Evolutionary conservation across 768 basidiomycete genomes (phyloP).

Genomic region (Auricularia auricula-judae): DNA sequence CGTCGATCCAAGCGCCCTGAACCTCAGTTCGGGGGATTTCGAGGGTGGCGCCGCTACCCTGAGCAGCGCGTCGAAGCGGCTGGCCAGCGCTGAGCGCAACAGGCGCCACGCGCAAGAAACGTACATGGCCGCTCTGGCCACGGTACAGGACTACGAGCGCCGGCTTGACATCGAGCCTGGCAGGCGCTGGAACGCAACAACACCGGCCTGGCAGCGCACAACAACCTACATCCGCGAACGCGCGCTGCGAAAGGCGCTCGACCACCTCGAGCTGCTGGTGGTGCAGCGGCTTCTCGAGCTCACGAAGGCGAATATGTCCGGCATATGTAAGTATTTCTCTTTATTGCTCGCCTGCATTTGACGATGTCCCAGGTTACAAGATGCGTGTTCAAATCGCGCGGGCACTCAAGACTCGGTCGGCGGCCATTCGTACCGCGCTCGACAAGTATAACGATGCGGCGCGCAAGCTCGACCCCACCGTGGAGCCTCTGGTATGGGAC

Average conservation of each 20-base stretch:
- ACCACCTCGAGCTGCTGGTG: conserved; percentile 20
- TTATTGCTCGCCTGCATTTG: background rate
- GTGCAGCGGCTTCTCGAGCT: conserved; percentile 22
- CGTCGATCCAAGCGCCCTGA: background rate
- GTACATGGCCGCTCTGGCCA: background rate
- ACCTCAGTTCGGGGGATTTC: too few relatives aligned
- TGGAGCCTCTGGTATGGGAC: background rate
- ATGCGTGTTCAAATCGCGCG: conserved; percentile 22
- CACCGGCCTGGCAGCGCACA: background rate
- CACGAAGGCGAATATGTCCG: conserved; percentile 15
- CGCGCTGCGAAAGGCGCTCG: conserved; percentile 14
- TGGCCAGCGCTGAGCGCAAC: background rate
- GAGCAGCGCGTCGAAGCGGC: too few relatives aligned
- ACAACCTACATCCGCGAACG: background rate
- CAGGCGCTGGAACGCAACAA: background rate
- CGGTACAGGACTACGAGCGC: background rate
- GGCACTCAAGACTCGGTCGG: conserved; percentile 16
- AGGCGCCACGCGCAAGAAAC: background rate
- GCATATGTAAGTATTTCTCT: conserved; percentile 11
- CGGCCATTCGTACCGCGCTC: conserved; percentile 4
- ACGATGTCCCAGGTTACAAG: conserved; percentile 16
- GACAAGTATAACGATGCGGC: conserved; percentile 3
- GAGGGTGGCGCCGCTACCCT: too few relatives aligned
- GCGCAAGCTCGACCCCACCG: background rate
- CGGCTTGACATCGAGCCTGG: background rate